Base-by-base conservation (phyloP, 2,329 filamentous ascomycete species). In the Macrophomina pseudophaseolina region DNA sequence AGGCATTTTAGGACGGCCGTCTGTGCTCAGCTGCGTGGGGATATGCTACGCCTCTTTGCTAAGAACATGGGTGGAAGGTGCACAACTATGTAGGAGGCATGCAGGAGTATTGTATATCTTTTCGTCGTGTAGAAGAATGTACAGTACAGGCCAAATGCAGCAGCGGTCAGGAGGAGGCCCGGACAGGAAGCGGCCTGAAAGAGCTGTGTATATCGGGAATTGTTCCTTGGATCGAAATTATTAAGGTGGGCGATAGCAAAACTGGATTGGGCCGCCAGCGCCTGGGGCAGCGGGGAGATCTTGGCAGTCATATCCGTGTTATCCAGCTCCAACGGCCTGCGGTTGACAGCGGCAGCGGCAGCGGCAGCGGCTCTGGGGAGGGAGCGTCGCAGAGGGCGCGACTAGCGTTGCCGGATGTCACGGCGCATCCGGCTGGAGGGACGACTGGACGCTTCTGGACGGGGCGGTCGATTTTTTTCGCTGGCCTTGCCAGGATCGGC, bases 181-280 rank as follows among this genome's bases (percentile, higher is more conserved):
- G 23, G 18, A 9, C 40, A 16, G 35, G 14, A 42, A 44, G 42
- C 12, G 56, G 56, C 40, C 40, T 48, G 56, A 48, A 16, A 14
- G 28, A n/a, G 54, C 40, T 44, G 42, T 23, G 56, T 48, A 60
- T 48, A 35, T 60, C 56, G 56, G 42, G 30, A n/a, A n/a, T 23
- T 23, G 56, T 16, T 33, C 40, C 16, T 9, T 9, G 28, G 56
- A 60, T 60, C 56, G 56, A 60, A 28, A 60, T 60, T 33, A 18
- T 60, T 46, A 18, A 33, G 9, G 40, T 38, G 14, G 14, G 56
- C 42, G 56, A 32, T 11, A 7, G 23, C 42, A 40, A 48, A 28
- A 44, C 56, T 33, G 40, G 56, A 60, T 60, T 60, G 56, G 56
- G 56, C 56, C 28, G 56, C 54, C 42, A 60, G 56, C 56, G 46